A percentile compares a stretch with the other conserved stretches of the same genome.
Evolutionary conservation across 2,329 filamentous ascomycete genomes (phyloP).

Genomic region (Diaporthe eres): DNA sequence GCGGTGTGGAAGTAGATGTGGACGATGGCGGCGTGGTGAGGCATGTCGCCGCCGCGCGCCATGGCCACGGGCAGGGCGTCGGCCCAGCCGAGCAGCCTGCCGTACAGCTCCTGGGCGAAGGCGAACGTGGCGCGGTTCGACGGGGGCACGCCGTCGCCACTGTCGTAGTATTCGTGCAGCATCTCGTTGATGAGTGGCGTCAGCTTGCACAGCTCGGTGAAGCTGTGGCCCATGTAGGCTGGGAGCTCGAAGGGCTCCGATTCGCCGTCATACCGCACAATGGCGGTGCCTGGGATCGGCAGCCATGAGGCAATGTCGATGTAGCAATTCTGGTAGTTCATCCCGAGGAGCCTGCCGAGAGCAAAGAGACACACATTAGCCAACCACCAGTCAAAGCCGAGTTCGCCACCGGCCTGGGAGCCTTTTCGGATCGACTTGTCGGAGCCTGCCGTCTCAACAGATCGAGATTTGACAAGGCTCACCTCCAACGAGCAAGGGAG

Average conservation of each 20-base stretch:
- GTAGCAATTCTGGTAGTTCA: slow-evolving; percentile 31
- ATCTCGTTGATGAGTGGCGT: slow-evolving; percentile 40
- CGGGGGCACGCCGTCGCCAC: slow-evolving; percentile 34
- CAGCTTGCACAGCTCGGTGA: slow-evolving; percentile 42
- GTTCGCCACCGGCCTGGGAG: not conserved
- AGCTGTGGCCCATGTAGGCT: slow-evolving; percentile 42
- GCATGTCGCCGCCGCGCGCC: slow-evolving; percentile 27
- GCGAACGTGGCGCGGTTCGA: slow-evolving; percentile 36
- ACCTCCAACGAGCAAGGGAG: too few species aligned
- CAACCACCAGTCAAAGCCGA: too few species aligned
- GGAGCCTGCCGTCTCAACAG: not conserved
- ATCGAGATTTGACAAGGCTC: not conserved
- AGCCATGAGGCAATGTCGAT: slow-evolving; percentile 34
- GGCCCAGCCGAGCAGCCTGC: slow-evolving; percentile 44
- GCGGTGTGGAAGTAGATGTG: slow-evolving; percentile 42
- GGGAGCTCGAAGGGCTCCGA: slow-evolving; percentile 40
- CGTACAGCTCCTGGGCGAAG: slow-evolving; percentile 42
- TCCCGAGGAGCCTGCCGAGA: slow-evolving; percentile 31
- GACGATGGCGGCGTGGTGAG: slow-evolving; percentile 37
- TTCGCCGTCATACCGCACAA: slow-evolving; percentile 17
- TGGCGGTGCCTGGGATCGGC: slow-evolving; percentile 33
- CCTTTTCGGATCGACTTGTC: not conserved
- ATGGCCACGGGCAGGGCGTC: slow-evolving; percentile 38
- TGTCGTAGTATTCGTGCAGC: slow-evolving; percentile 37
- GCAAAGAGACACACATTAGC: not conserved